These are phyloP conservation scores for Rhizophagus clarus DNA, from an alignment of 192 early-diverging fungal species.

Conservation along the genomic window DNA sequence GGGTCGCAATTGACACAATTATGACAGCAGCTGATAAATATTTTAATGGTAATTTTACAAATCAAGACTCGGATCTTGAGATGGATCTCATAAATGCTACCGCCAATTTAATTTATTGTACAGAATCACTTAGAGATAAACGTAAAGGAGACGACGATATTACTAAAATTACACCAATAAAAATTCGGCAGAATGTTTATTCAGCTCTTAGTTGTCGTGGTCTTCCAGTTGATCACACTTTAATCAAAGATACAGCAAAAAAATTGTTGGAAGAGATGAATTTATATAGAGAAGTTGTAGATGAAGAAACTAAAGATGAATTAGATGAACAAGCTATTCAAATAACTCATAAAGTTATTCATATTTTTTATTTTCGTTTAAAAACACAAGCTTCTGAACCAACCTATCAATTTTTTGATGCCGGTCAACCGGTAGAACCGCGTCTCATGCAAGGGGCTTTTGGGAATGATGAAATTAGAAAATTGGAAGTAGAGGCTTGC, in stretches of 20 bases:
- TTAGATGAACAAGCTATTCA: neutral
- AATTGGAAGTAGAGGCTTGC: conserved; percentile 1
- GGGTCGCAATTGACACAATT: neutral
- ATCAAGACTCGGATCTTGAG: neutral
- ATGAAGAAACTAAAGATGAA: neutral
- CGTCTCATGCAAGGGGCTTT: conserved; percentile 1
- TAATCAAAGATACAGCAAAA: neutral
- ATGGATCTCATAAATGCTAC: neutral
- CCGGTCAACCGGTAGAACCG: neutral
- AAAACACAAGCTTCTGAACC: neutral
- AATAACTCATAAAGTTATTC: conserved; percentile 2
- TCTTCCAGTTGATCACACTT: neutral
- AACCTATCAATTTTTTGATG: neutral
- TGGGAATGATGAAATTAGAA: neutral
- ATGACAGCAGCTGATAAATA: neutral
- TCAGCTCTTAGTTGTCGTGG: neutral
- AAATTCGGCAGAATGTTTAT: conserved; percentile 16
- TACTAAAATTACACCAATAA: neutral
- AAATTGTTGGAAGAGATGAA: neutral
- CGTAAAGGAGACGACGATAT: neutral
- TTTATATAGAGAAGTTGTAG: neutral
- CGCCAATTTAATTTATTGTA: neutral
- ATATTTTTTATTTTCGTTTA: neutral
- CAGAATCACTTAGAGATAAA: neutral
- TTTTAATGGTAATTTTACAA: neutral